These are phyloP conservation scores for Streptanthus diversifolius DNA, from an alignment of 345 rosid species.

Conservation along the genomic window DNA sequence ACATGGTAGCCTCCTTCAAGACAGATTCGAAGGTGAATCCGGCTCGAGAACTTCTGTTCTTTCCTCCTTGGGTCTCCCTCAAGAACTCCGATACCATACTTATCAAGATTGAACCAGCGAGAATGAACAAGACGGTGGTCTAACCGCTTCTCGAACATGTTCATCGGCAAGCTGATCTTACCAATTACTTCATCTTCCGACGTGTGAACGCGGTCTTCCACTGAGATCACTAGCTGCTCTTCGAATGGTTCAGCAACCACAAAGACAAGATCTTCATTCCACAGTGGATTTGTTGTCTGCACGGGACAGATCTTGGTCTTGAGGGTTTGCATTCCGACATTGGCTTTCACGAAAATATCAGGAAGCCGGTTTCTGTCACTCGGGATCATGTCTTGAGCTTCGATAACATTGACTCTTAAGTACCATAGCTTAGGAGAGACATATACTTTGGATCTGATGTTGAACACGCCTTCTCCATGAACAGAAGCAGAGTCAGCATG, in stretches of 20 bases:
- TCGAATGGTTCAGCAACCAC: conserved; percentile 96
- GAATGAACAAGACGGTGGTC: conserved; percentile 84
- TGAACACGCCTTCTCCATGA: conserved; percentile 60
- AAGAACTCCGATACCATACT: conserved; percentile 60
- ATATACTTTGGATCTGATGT: conserved; percentile 69
- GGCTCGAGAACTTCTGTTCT: conserved; percentile 71
- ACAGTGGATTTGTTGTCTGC: conserved; percentile 51
- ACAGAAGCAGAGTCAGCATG: conserved; percentile 70
- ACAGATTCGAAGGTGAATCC: conserved; percentile 75
- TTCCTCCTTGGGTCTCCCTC: conserved; percentile 72
- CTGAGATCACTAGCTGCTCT: conserved; percentile 61
- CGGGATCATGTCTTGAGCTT: conserved; percentile 79
- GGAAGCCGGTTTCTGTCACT: conserved; percentile 63
- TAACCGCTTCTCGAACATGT: conserved; percentile 63
- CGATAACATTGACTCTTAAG: conserved; percentile 74
- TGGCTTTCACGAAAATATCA: conserved; percentile 66
- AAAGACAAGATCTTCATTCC: conserved; percentile 88
- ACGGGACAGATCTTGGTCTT: conserved; percentile 51
- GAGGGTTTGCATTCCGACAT: conserved; percentile 73
- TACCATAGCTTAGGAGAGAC: conserved; percentile 90
- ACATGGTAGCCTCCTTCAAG: conserved; percentile 97
- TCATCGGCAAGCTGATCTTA: conserved; percentile 52
- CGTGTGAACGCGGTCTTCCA: conserved; percentile 64
- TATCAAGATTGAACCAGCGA: conserved; percentile 86
- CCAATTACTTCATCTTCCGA: conserved; percentile 71